A percentile compares a stretch with the other conserved stretches of the same genome.
Conservation (phyloP, 257 asterid species). For the Capsicum baccatum region DNA sequence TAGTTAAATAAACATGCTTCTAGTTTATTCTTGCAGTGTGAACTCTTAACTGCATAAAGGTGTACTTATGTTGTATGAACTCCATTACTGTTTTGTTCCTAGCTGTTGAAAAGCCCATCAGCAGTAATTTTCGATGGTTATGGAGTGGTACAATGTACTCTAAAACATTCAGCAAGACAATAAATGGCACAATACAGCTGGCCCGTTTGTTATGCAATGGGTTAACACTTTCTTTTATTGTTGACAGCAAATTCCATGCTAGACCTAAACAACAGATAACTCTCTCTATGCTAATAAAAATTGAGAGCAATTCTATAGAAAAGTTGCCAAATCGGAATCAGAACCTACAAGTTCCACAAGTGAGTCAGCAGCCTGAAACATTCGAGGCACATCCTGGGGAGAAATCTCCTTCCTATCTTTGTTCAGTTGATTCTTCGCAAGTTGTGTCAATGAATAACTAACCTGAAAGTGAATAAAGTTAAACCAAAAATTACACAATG, state of each 20-base stretch:
- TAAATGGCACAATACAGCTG: slow-evolving; percentile 12
- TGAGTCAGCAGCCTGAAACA: slow-evolving; percentile 80
- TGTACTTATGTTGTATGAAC: slow-evolving; percentile 6
- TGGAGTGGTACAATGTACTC: slow-evolving; percentile 10
- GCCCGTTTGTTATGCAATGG: neutral
- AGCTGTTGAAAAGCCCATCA: neutral
- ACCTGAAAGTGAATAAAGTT: slow-evolving; percentile 59
- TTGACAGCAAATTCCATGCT: neutral
- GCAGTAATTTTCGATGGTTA: neutral
- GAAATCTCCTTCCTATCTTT: slow-evolving; percentile 83
- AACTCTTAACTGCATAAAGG: neutral
- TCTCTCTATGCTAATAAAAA: neutral
- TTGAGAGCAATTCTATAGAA: neutral
- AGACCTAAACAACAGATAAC: neutral
- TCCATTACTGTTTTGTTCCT: neutral
- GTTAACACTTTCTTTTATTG: neutral
- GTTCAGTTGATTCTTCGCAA: slow-evolving; percentile 81
- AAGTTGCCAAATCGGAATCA: slow-evolving; percentile 10
- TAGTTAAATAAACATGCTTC: neutral
- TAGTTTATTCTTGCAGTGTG: neutral
- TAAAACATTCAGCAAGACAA: slow-evolving; percentile 15
- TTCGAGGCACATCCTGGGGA: slow-evolving; percentile 76
- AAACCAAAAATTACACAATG: slow-evolving; percentile 32
- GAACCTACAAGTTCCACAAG: slow-evolving; percentile 82
- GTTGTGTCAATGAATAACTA: slow-evolving; percentile 91